Base-by-base conservation (phyloP, 2,329 filamentous ascomycete species). In the Penicillium sp. region DNA sequence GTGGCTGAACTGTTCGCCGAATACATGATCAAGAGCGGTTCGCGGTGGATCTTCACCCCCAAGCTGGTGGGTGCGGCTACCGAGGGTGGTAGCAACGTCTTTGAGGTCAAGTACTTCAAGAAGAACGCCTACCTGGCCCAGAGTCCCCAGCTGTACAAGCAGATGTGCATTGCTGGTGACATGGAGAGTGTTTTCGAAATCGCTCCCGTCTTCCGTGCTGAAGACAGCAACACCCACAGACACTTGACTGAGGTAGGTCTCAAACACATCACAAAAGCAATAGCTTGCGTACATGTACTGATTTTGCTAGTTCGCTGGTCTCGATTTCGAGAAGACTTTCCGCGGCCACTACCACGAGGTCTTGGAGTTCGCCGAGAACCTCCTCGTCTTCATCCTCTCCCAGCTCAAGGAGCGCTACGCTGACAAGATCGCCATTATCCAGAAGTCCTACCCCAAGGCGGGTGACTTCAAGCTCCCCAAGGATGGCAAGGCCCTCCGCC, bases 71-170 rank as follows among this genome's bases (percentile, higher is more conserved):
- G 85, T 43, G 86, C 91, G 12, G 87, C 93, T 4, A 93, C 88
- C 3, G 93, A 98, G 73, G 91, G 93, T 62, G 93, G 93, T 57
- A 83, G 83, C 59, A 94, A 91, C 65, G 91, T 97, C 35, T 97
- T 98, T 70, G 79, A 84, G 61, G 76, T 97, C 60, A 83, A 84
- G 38, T 97, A 97, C 73, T 97, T 97, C 69, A 87, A 85, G 58
- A 81, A 85, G 64, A 81, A 85, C 57, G 91, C 88, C 24, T 84
- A 77, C 64, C 72, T 84, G 35, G 80, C 81, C 2, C 81, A 84
- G 61, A 80, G 77, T 34, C 81, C 81, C 7, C 81, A 84, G 61
- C 72, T 84, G 54, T 80, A 82, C 72, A 84, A 84, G 72, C 81
- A 84, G 62, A 83, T 84, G 79, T 75, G 81, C 58, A 82, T 84